Conservation (phyloP, 495 filamentous ascomycete genomes). For the Xylaria nigripes region DNA sequence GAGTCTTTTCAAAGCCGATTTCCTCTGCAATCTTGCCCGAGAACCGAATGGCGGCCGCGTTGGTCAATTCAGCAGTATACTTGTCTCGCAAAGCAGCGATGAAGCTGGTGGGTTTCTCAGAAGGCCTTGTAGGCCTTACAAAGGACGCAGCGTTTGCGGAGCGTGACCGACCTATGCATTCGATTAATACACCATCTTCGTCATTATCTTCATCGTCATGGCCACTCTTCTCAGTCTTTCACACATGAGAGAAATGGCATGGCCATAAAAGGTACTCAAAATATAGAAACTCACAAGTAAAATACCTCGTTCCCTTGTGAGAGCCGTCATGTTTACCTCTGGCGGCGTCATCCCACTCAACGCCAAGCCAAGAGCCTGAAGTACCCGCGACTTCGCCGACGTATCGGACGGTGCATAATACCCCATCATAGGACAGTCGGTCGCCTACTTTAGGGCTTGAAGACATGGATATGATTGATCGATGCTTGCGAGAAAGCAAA, state of each 20-base stretch:
- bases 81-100: constrained; percentile 73
- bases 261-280: neutral
- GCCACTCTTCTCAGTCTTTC: neutral
- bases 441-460: constrained; percentile 46
- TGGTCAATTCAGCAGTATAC: constrained; percentile 56
- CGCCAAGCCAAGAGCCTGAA: constrained; percentile 77
- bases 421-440: constrained; percentile 66
- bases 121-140: constrained; percentile 63
- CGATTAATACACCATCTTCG: neutral
- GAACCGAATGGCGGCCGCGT: constrained; percentile 52
- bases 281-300: constrained; percentile 54
- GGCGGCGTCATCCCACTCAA: constrained; percentile 87
- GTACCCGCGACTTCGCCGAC: constrained; percentile 69
- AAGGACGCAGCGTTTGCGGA: constrained; percentile 72
- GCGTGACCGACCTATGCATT: constrained; percentile 52
- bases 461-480: constrained; percentile 7
- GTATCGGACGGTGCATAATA: constrained; percentile 77
- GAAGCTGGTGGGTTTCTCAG: constrained; percentile 61
- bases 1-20: constrained; percentile 91
- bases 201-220: neutral
- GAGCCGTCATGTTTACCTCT: constrained; percentile 87
- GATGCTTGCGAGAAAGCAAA: neutral
- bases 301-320: constrained; percentile 71
- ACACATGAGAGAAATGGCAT: neutral
- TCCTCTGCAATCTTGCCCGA: constrained; percentile 86